phyloP scores from a whole-genome alignment of 768 basidiomycete species.

The Rhodotorula toruloides region DNA sequence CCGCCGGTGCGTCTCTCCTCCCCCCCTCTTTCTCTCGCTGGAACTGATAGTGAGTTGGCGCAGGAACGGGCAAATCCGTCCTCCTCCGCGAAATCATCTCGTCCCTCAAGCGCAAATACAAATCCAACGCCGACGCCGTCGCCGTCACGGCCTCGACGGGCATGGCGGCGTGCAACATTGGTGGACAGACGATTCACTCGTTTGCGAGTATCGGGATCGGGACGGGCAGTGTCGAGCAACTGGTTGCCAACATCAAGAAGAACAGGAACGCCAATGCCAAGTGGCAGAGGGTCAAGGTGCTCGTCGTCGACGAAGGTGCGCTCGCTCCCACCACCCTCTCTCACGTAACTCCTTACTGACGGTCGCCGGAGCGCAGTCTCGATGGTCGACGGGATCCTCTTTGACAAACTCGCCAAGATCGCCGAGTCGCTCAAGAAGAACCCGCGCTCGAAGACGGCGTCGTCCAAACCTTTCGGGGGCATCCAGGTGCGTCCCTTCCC shows the following conservation, averaged over 20 bases:
- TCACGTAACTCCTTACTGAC: background rate
- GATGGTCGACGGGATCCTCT: constrained; percentile 85
- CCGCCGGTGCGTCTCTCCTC: constrained; percentile 65
- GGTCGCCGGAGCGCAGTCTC: constrained; percentile 59
- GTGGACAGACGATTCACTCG: constrained; percentile 89
- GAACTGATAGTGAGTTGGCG: background rate
- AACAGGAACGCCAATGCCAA: constrained; percentile 75
- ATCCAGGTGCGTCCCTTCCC: constrained; percentile 50
- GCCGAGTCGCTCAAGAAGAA: constrained; percentile 54
- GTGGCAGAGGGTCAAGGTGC: constrained; percentile 78
- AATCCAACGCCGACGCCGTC: constrained; percentile 51
- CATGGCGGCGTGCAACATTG: constrained; percentile 96
- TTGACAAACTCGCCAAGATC: constrained; percentile 70
- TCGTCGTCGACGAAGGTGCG: constrained; percentile 82
- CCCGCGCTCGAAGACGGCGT: constrained; percentile 48
- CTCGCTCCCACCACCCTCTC: constrained; percentile 10
- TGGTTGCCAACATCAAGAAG: constrained; percentile 60
- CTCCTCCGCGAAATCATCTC: constrained; percentile 86
- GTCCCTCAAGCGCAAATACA: constrained; percentile 57
- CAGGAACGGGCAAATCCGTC: constrained; percentile 95
- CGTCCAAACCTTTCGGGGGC: constrained; percentile 70
- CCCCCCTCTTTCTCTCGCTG: background rate
- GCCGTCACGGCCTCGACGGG: constrained; percentile 95
- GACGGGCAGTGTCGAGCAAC: constrained; percentile 57
- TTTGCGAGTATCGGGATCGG: constrained; percentile 93